Evolutionary conservation across 345 rosid genomes (phyloP), one percentile per base, ranked within the genome.

Genomic region (Populus alba): DNA sequence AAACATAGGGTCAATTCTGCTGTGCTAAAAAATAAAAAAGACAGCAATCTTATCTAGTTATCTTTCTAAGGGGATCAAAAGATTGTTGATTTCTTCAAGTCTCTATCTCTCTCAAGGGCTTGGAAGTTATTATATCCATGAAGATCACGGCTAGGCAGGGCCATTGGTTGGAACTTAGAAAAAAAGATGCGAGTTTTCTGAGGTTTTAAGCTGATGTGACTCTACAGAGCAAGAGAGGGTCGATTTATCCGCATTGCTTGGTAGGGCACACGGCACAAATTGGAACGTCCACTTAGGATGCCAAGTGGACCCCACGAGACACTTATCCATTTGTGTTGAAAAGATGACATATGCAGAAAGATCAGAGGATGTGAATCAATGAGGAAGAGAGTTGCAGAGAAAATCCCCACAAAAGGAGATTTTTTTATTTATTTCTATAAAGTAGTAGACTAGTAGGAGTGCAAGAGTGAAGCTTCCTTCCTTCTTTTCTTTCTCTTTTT

Each of bases 231-330:
- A 71, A 70, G 80, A 75, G 74, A 76, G 61, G 78, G 6, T 47
- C 73, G 65, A 57, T 72, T 83, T 87, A 79, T 85, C 85, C 80
- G 70, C 11, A 37, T 37, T 70, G 15, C 51, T 47, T 47, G 51
- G 51, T 3, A 12, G 22, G 71, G 55, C 81, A 81, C 63, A 38
- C 23, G 84, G 38, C 75, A 31, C 29, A 38, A 29, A 35, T 16
- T 20, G 71, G 77, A 27, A 23, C 18, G 47, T 77, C 85, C 86
- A 83, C 55, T 76, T 85, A 41, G 84, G 85, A 83, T 82, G 76
- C 53, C 84, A 76, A 6, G 72, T 80, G 88, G 89, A 85, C 86
- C 90, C 89, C 78, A 35, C 20, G 51, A 71, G 87, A 85, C 86
- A 79, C 90, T 88, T 88, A 87, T 88, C 93, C 87, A 70, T 41